Conservation (phyloP, 495 filamentous ascomycete genomes). For the Hypoxylon crocopeplum region DNA sequence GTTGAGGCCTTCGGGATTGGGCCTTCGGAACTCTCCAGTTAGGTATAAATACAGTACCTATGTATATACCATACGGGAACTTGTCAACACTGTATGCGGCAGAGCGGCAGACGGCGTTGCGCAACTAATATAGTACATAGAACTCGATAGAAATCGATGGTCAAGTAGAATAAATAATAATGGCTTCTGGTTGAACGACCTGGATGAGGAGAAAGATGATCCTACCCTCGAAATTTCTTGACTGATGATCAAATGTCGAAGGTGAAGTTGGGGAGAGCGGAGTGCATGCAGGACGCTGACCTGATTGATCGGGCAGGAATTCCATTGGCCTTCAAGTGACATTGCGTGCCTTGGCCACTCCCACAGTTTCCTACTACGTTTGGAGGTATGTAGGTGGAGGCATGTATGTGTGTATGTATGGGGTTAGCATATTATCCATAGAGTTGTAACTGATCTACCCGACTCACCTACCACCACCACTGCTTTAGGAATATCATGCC, state of each 20-base stretch:
- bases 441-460: conserved; percentile 12
- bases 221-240: conserved; percentile 4
- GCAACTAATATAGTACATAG: too few relatives aligned
- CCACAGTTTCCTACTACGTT: too few relatives aligned
- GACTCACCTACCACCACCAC: conserved; percentile 1
- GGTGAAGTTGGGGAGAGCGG: conserved; percentile 12
- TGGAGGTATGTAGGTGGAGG: too few relatives aligned
- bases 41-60: too few relatives aligned
- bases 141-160: too few relatives aligned
- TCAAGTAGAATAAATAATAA: too few relatives aligned
- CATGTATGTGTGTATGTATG: too few relatives aligned
- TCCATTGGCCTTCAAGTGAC: neutral
- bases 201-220: conserved; percentile 5
- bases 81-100: too few relatives aligned
- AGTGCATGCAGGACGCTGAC: conserved; percentile 15
- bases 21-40: neutral
- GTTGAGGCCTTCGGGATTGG: neutral
- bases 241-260: conserved; percentile 21
- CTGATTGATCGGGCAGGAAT: conserved; percentile 8
- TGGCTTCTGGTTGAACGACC: neutral
- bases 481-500: conserved; percentile 17
- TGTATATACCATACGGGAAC: too few relatives aligned
- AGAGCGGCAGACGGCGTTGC: too few relatives aligned
- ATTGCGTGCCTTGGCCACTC: neutral
- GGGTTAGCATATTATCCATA: conserved; percentile 16